Percentiles rank a stretch among this genome's conserved stretches.
These are phyloP conservation scores for Colletotrichum tamarilloi DNA, from an alignment of 2,329 filamentous ascomycete species.

Conservation along the genomic window DNA sequence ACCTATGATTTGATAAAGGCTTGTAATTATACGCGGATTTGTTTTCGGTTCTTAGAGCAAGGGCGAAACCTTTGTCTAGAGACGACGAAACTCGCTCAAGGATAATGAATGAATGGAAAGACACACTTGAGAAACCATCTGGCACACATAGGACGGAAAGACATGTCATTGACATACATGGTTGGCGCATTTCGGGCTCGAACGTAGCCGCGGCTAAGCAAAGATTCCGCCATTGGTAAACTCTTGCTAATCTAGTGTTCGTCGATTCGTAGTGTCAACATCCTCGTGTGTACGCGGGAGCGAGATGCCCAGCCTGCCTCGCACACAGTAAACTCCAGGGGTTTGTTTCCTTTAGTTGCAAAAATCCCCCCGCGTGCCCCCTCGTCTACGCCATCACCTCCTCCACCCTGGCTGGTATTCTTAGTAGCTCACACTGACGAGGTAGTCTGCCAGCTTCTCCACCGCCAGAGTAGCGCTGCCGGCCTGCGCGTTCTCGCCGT, in stretches of 20 bases:
- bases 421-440: slow-evolving; percentile 84
- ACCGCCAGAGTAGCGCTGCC: slow-evolving; percentile 83
- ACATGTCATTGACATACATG: neutral
- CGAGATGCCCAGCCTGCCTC: slow-evolving; percentile 35
- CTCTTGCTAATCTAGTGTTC: slow-evolving; percentile 36
- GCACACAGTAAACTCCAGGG: slow-evolving; percentile 26
- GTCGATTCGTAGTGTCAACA: slow-evolving; percentile 35
- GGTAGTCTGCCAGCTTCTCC: slow-evolving; percentile 87
- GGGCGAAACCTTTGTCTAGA: neutral
- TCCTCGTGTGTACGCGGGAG: slow-evolving; percentile 31
- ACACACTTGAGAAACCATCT: neutral
- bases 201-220: slow-evolving; percentile 22
- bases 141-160: neutral
- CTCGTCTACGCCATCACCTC: slow-evolving; percentile 15
- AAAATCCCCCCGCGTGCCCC: neutral
- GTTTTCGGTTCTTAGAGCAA: neutral
- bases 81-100: neutral
- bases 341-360: neutral
- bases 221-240: slow-evolving; percentile 34
- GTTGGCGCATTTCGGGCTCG: slow-evolving; percentile 1
- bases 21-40: slow-evolving; percentile 11
- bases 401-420: slow-evolving; percentile 38
- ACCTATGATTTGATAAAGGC: neutral
- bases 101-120: slow-evolving; percentile 28
- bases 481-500: slow-evolving; percentile 78